Percentiles rank a stretch among this genome's conserved stretches.
These are phyloP conservation scores for Leccinum rimulosum DNA, from an alignment of 768 basidiomycete genomes.

Conservation along the genomic window DNA sequence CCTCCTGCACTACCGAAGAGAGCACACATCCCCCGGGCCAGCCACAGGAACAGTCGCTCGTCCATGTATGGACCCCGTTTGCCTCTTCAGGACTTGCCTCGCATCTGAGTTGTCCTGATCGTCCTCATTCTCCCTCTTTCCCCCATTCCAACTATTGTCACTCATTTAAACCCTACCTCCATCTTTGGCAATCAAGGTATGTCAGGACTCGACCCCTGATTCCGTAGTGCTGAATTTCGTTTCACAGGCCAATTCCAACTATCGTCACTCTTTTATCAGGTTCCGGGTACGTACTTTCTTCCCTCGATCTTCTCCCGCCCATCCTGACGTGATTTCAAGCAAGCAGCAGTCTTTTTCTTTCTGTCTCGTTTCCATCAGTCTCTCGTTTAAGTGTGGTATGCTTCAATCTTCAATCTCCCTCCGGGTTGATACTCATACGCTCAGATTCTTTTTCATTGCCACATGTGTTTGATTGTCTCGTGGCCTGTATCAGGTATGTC, in stretches of 20 bases:
- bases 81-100: constrained; percentile 1
- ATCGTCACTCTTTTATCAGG: constrained; percentile 16
- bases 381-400: constrained; percentile 4
- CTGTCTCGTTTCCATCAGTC: constrained; percentile 1
- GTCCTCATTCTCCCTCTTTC: neutral
- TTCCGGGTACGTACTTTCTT: neutral
- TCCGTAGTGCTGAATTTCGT: neutral
- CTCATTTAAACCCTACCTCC: constrained; percentile 5
- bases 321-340: neutral
- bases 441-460: neutral
- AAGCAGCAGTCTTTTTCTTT: neutral
- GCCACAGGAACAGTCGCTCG: constrained; percentile 5
- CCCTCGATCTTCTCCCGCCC: neutral
- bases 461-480: neutral
- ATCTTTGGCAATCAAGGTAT: constrained; percentile 1
- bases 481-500: constrained; percentile 8
- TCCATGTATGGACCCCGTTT: neutral
- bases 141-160: constrained; percentile 16
- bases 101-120: neutral
- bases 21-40: neutral
- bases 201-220: neutral
- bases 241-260: constrained; percentile 3
- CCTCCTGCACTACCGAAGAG: constrained; percentile 3
- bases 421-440: neutral
- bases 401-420: neutral